Percentiles rank a stretch among this genome's conserved stretches.
Evolutionary conservation across 441 rosid species (phyloP).

Genomic region (Gossypium schwendimanii): DNA sequence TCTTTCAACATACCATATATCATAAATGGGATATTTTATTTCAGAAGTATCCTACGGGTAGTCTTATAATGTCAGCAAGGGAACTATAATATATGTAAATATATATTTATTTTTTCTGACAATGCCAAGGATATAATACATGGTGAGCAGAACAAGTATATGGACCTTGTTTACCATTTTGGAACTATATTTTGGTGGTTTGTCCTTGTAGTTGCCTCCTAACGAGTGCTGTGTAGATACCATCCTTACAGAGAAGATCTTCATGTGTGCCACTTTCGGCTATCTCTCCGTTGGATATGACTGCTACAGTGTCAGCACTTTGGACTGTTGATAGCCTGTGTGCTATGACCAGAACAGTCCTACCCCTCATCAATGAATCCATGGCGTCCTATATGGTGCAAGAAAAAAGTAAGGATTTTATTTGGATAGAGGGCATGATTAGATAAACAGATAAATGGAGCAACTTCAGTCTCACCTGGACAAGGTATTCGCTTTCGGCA

Average conservation of each 20-base stretch:
- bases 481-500: conserved; percentile 90
- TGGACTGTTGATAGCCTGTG: conserved; percentile 17
- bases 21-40: neutral
- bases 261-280: conserved; percentile 17
- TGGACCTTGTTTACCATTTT: neutral
- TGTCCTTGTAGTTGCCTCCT: conserved; percentile 13
- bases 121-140: no score
- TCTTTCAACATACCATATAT: neutral
- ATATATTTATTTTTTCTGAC: no score
- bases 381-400: conserved; percentile 9
- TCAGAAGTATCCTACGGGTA: neutral
- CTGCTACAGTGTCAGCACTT: conserved; percentile 16
- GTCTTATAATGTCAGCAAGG: neutral
- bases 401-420: neutral
- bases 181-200: conserved; percentile 1
- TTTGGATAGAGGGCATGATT: neutral
- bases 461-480: conserved; percentile 44
- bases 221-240: conserved; percentile 16
- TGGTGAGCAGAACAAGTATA: no score
- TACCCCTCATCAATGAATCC: conserved; percentile 19
- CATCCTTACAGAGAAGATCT: conserved; percentile 9
- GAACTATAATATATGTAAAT: neutral
- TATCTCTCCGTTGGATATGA: conserved; percentile 15
- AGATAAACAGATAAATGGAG: neutral
- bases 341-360: conserved; percentile 19